Base-by-base conservation (phyloP, 768 basidiomycete species). In the Mycena vulgaris region DNA sequence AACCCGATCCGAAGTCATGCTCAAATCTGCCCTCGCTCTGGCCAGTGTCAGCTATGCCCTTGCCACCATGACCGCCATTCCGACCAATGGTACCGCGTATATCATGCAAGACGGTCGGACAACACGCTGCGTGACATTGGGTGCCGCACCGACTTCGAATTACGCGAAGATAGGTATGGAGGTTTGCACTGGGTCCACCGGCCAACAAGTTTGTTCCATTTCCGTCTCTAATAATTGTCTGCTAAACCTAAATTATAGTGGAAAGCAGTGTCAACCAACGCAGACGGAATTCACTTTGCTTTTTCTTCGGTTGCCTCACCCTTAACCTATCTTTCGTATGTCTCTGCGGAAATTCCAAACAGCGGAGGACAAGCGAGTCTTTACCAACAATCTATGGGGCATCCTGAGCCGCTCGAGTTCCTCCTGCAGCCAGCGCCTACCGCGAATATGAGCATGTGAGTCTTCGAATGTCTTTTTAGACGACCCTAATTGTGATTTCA, bases 151-250 rank as follows among this genome's bases (percentile, higher is more conserved):
- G 31, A 39, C 60, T 37, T 25, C 48, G 47, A 62, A 62, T 62
- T 62, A 62, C 48, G 60, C 60, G 33, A 62, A 62, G 60, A 62
- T 62, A 49, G 60, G 60, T 49, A 62, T 62, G 60, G 60, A 62
- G 60, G 47, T 62, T 49, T 62, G 60, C 60, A 51, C 47, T 51
- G 60, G 60, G 60, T 49, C 60, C 48, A 62, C 60, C 48, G 23
- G 31, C 47, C 60, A 62, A 62, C 60, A 62, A 35, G 60, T 62
- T 49, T 62, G 60, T 51, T 62, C 33, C 47, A 17, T 60, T 62
- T 62, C 60, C 25, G 47, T 49, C 60, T 49, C 47, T 62, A 25
- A 37, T 62, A 62, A 51, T 51, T 51, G 11, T 62, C 23, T 62
- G 33, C 48, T 37, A 19, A 62, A 49, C 33, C 47, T 62, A 48